Percentiles rank a stretch among this genome's conserved stretches.
Conservation (phyloP, 257 asterid species). For the Solanum chmielewskii region DNA sequence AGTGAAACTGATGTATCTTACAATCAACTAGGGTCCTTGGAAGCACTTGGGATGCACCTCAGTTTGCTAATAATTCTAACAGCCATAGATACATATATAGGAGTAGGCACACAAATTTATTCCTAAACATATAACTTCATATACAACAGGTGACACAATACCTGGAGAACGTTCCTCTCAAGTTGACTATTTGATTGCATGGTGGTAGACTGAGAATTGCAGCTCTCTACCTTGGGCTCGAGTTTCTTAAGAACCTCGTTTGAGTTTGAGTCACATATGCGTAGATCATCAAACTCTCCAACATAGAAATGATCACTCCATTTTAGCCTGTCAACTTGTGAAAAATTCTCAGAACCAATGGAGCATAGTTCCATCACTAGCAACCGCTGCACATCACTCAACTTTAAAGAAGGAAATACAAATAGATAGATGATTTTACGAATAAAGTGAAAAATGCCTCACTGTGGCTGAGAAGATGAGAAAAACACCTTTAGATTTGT, state of each 20-base stretch:
- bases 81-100: not conserved
- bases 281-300: conserved; percentile 56
- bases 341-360: conserved; percentile 18
- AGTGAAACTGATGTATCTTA: not conserved
- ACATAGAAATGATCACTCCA: conserved; percentile 66
- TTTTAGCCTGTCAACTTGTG: conserved; percentile 15
- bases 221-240: conserved; percentile 21
- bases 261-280: conserved; percentile 28
- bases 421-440: not conserved
- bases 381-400: conserved; percentile 41
- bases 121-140: not conserved
- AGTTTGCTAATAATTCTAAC: not conserved
- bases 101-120: not conserved
- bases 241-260: conserved; percentile 25
- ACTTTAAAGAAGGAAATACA: conserved; percentile 4
- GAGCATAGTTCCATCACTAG: conserved; percentile 64
- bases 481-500: conserved; percentile 45
- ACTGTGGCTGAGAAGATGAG: conserved; percentile 5
- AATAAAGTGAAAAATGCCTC: not conserved
- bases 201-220: conserved; percentile 14
- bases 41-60: not conserved
- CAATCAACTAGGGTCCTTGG: not conserved
- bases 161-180: conserved; percentile 53
- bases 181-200: conserved; percentile 17
- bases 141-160: conserved; percentile 1